Percentiles rank a stretch among this genome's conserved stretches.
Evolutionary conservation across 192 early-diverging fungal species (phyloP).

Genomic region (Linnemannia elongata): DNA sequence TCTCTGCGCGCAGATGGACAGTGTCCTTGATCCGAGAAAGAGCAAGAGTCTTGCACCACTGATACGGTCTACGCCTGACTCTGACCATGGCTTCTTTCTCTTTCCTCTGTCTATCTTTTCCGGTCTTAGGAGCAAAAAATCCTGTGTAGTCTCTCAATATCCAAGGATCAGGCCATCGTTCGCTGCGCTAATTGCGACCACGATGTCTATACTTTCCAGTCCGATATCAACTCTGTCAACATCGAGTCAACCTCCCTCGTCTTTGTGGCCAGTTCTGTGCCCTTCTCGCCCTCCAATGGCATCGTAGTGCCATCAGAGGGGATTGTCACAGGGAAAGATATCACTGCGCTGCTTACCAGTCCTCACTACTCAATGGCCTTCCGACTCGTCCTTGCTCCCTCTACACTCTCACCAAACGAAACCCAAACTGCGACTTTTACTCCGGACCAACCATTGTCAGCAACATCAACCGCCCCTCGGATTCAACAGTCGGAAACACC

Average conservation of each 20-base stretch:
- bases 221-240: conserved; percentile 30
- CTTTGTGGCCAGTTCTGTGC: conserved; percentile 31
- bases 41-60: neutral
- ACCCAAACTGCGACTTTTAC: neutral
- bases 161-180: conserved; percentile 28
- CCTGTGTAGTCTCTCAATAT: conserved; percentile 49
- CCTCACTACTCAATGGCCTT: conserved; percentile 44
- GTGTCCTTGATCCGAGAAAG: neutral
- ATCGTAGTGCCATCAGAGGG: conserved; percentile 24
- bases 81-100: neutral
- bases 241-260: conserved; percentile 36
- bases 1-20: neutral
- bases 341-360: conserved; percentile 17
- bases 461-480: neutral
- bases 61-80: neutral
- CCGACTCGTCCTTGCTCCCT: conserved; percentile 29
- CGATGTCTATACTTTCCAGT: conserved; percentile 45
- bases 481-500: neutral
- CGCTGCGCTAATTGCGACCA: conserved; percentile 44
- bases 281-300: conserved; percentile 43
- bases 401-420: neutral
- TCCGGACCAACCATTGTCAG: neutral
- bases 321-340: conserved; percentile 23
- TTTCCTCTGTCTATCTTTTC: neutral
- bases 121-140: conserved; percentile 52